Evolutionary conservation across 1,139 yeast genomes (phyloP), one percentile per base, ranked within the genome.

Genomic region (Zygotorulaspora mrakii): DNA sequence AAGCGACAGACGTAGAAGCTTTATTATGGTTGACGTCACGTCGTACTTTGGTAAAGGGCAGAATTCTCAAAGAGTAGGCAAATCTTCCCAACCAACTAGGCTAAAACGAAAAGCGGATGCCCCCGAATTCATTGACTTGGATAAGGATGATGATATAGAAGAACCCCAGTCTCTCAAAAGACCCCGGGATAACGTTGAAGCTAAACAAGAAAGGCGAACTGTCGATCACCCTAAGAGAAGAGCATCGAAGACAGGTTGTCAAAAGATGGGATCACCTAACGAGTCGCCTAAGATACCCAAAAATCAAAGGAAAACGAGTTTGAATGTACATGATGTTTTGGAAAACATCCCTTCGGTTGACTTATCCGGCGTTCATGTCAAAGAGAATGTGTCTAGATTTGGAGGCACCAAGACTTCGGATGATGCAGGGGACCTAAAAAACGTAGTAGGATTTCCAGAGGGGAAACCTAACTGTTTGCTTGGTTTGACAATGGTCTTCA

Each of bases 401-500:
- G 49, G 46, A 23, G 44, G 40, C 6, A 44, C 39, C 6, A 40
- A 40, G 14, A 38, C 33, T 7, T 38, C 29, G 3, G 43, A 12
- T 17, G 48, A 35, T 12, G 35, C 51, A 14, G 32, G 45, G 7
- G 44, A 39, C 6, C 37, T 44, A 18, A 40, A 43, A 9, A 50
- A 44, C 17, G 42, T 39, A 4, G 55, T 52, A n/a, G n/a, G n/a
- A 23, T 57, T 61, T 43, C 94, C 95, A 0, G 79, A 74, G 48
- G 96, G 95, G 0, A 74, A 79, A 14, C 84, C 88, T 2, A 79
- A 87, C 58, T 89, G 97, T 64, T 66, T 89, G 28, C 71, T 81
- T 1, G 98, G 98, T 0, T 65, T 91, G 34, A 87, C 95, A 0
- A 83, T 91, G 50, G 97, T 94, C 0, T 91, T 94, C 57, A 91